Evolutionary conservation across 1,139 yeast species (phyloP).

Genomic region (Zygosaccharomyces pseudobailii): DNA sequence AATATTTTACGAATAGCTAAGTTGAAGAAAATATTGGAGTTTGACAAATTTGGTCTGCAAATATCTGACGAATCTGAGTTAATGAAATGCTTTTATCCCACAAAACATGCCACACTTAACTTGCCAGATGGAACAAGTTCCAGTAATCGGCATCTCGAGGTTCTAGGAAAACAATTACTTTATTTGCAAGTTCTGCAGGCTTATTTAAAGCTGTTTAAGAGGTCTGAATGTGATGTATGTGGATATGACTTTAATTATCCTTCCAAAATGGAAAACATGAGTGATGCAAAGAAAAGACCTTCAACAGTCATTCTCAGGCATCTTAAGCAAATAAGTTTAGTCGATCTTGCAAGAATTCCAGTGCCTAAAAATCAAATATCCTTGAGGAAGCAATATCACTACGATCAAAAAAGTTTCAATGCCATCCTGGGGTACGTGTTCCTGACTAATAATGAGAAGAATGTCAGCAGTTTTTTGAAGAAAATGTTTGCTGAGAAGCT

Average conservation of each 20-base stretch:
- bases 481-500: slow-evolving; percentile 15
- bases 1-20: slow-evolving; percentile 7
- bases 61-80: slow-evolving; percentile 11
- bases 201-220: slow-evolving; percentile 13
- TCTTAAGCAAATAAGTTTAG: slow-evolving; percentile 8
- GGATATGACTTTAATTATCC: slow-evolving; percentile 15
- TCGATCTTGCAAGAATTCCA: slow-evolving; percentile 16
- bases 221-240: slow-evolving; percentile 11
- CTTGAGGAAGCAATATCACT: slow-evolving; percentile 10
- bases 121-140: slow-evolving; percentile 9
- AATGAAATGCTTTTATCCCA: slow-evolving; percentile 18
- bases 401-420: slow-evolving; percentile 16
- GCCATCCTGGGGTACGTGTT: slow-evolving; percentile 26
- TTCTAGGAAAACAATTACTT: slow-evolving; percentile 10
- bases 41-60: slow-evolving; percentile 9
- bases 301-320: slow-evolving; percentile 7
- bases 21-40: slow-evolving; percentile 4
- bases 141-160: slow-evolving; percentile 12
- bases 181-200: slow-evolving; percentile 7
- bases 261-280: slow-evolving; percentile 13
- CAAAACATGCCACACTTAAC: slow-evolving; percentile 8
- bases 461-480: slow-evolving; percentile 19
- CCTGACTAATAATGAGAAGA: slow-evolving; percentile 13
- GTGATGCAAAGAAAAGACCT: slow-evolving; percentile 10
- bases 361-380: slow-evolving; percentile 15